These are phyloP conservation scores for Chalara sp. DNA, from an alignment of 2,329 filamentous ascomycete genomes.

Conservation along the genomic window DNA sequence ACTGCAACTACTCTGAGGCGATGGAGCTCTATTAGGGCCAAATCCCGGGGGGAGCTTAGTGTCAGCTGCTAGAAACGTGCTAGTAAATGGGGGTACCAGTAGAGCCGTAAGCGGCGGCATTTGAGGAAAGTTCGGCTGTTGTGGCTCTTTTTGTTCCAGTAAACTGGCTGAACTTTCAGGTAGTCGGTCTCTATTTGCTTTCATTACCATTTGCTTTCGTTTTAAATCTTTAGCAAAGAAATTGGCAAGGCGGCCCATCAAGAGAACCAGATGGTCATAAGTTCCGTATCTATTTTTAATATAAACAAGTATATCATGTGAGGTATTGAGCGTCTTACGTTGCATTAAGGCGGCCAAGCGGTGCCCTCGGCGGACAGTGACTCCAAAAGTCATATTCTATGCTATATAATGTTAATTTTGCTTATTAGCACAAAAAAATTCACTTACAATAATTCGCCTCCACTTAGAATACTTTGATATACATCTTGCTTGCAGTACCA, in stretches of 20 bases:
- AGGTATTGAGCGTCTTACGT: conserved; percentile 51
- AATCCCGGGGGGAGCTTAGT: conserved; percentile 26
- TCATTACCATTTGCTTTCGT: conserved; percentile 66
- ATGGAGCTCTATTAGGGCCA: conserved; percentile 10
- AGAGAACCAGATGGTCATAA: conserved; percentile 77
- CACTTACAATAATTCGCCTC: conserved; percentile 76
- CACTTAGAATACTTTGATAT: conserved; percentile 84
- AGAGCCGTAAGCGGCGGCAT: neutral
- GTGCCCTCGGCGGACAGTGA: conserved; percentile 81
- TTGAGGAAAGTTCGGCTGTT: neutral
- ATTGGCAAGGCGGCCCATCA: conserved; percentile 72
- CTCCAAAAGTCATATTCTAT: conserved; percentile 74
- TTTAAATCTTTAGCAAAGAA: conserved; percentile 73
- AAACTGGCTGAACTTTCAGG: conserved; percentile 20
- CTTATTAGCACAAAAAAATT: conserved; percentile 3
- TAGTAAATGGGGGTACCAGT: conserved; percentile 20
- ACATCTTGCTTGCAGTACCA: conserved; percentile 94
- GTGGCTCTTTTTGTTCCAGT: neutral
- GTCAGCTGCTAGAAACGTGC: conserved; percentile 25
- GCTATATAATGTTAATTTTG: no score
- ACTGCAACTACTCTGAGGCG: conserved; percentile 14
- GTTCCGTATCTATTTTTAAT: conserved; percentile 83
- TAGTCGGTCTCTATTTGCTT: conserved; percentile 38
- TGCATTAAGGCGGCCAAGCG: conserved; percentile 68
- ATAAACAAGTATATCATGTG: conserved; percentile 14